A percentile compares a stretch with the other conserved stretches of the same genome.
These are phyloP conservation scores for Wolfiporia cocos DNA, from an alignment of 1,284 basidiomycete species.

Conservation along the genomic window DNA sequence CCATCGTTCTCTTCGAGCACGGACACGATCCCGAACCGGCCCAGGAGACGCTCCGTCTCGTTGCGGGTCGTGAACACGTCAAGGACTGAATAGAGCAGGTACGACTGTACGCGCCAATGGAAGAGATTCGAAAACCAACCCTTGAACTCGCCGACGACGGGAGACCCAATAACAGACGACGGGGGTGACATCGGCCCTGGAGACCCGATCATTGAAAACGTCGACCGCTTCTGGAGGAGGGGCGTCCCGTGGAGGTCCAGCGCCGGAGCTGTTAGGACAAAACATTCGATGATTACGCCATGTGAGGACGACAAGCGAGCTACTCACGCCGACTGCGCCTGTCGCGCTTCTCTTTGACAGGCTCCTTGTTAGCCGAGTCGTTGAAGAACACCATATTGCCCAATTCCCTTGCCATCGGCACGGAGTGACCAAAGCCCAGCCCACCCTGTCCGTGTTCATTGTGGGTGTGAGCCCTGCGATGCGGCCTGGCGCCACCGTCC, in stretches of 20 bases:
- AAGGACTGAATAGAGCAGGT: constrained; percentile 65
- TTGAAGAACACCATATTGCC: constrained; percentile 38
- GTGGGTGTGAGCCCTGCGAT: constrained; percentile 1
- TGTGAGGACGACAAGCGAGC: too few relatives aligned
- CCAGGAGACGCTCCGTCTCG: constrained; percentile 62
- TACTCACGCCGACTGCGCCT: constrained; percentile 49
- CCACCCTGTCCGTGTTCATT: constrained; percentile 25
- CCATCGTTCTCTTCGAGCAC: constrained; percentile 43
- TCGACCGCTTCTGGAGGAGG: constrained; percentile 28
- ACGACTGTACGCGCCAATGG: constrained; percentile 63
- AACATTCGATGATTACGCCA: not conserved
- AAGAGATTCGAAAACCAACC: constrained; percentile 81
- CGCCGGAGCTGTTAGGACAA: constrained; percentile 23
- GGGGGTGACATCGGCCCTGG: constrained; percentile 25
- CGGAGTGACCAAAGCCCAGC: constrained; percentile 37
- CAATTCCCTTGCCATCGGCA: constrained; percentile 37
- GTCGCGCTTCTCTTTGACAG: constrained; percentile 41
- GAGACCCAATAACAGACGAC: constrained; percentile 31
- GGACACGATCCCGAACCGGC: constrained; percentile 58
- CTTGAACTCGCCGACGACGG: constrained; percentile 72
- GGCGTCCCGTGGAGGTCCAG: constrained; percentile 28
- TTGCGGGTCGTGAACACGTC: constrained; percentile 56
- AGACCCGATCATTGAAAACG: constrained; percentile 29
- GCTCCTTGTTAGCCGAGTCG: constrained; percentile 23
- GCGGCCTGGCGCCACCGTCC: constrained; percentile 5